Conservation (phyloP, 2,329 filamentous ascomycete genomes). For the Fusarium verticillioides region DNA sequence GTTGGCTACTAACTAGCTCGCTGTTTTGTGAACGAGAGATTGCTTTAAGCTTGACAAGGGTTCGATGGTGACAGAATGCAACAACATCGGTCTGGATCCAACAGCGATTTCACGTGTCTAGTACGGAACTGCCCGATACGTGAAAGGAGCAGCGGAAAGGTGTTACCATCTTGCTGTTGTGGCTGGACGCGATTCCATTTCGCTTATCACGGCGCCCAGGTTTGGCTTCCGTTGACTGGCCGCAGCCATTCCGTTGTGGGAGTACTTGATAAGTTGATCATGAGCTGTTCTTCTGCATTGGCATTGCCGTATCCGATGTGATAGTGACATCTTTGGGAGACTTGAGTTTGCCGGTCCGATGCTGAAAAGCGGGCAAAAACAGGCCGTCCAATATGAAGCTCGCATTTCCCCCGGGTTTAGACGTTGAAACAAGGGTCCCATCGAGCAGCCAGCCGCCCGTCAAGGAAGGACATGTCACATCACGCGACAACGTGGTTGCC, state of each 20-base stretch:
- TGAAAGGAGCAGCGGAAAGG: constrained; percentile 18
- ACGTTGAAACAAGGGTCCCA: constrained; percentile 34
- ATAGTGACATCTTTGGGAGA: neutral
- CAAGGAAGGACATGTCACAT: constrained; percentile 24
- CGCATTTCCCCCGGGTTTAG: constrained; percentile 37
- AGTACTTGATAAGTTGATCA: neutral
- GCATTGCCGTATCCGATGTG: neutral
- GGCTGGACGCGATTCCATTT: constrained; percentile 10
- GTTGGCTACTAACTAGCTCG: constrained; percentile 14
- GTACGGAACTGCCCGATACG: constrained; percentile 24
- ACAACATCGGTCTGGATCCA: neutral
- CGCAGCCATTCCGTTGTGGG: constrained; percentile 1
- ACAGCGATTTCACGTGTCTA: constrained; percentile 20
- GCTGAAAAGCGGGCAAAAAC: constrained; percentile 16
- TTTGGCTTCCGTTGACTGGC: neutral
- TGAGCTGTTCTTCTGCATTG: neutral
- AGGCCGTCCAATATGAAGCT: constrained; percentile 34
- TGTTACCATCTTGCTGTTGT: constrained; percentile 18
- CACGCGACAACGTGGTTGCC: constrained; percentile 41
- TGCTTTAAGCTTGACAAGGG: constrained; percentile 22
- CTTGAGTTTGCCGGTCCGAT: constrained; percentile 27
- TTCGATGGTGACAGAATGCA: neutral
- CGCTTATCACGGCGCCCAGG: constrained; percentile 3
- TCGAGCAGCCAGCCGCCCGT: constrained; percentile 7
- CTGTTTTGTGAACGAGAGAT: constrained; percentile 20